Evolutionary conservation across 495 filamentous ascomycete genomes (phyloP).

Genomic region (Parachaetomium inaequale): DNA sequence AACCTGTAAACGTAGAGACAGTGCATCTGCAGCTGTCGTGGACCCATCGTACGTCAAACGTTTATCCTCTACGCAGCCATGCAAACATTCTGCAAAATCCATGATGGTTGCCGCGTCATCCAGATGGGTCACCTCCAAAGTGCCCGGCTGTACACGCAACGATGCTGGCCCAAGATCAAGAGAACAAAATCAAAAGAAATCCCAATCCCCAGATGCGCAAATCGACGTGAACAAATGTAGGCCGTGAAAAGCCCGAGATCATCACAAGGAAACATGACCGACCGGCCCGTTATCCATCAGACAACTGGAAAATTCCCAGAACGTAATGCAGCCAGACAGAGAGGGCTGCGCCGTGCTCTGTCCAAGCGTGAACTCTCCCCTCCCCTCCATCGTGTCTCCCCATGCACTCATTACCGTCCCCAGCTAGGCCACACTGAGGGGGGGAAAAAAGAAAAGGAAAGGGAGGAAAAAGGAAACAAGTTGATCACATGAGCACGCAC

Average conservation of each 20-base stretch:
- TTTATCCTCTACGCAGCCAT: not conserved
- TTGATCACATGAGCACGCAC: constrained; percentile 73
- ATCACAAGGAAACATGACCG: not conserved
- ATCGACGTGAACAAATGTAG: not conserved
- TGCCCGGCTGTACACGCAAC: not conserved
- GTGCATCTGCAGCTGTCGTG: not conserved
- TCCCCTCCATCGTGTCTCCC: not conserved
- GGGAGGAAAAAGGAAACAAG: not conserved
- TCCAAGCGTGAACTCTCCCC: not conserved
- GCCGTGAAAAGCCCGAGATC: not conserved
- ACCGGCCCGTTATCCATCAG: not conserved
- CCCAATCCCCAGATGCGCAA: not conserved
- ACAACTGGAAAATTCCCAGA: not conserved
- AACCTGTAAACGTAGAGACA: not conserved
- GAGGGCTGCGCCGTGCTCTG: not conserved
- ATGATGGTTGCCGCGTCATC: not conserved
- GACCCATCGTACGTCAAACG: not conserved
- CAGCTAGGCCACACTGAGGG: not conserved
- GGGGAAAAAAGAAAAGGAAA: not conserved
- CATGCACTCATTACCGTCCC: not conserved
- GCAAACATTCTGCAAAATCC: constrained; percentile 4
- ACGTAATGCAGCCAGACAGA: constrained; percentile 2
- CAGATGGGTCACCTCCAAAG: not conserved
- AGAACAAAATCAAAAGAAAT: not conserved
- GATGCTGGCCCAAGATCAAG: not conserved